Percentiles rank a stretch among this genome's conserved stretches.
These are phyloP conservation scores for Umbellularia californica DNA, from an alignment of 164 flowering plant genomes.

Conservation along the genomic window DNA sequence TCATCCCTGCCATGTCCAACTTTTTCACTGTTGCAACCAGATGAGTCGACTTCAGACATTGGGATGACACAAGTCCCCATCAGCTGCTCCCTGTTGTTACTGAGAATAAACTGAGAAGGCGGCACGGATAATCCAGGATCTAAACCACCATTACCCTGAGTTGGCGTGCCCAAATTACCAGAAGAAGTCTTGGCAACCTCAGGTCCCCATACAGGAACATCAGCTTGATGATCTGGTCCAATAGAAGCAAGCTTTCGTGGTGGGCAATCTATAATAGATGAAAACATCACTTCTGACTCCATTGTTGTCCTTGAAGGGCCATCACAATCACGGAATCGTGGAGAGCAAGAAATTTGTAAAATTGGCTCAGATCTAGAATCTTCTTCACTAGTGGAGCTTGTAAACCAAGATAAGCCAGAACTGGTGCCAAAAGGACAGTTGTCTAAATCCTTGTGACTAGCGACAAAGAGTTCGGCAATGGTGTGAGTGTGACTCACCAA, in stretches of 20 bases:
- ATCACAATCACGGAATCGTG: constrained; percentile 2
- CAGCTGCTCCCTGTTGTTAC: constrained; percentile 15
- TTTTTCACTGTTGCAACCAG: background rate
- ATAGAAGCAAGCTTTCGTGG: constrained; percentile 35
- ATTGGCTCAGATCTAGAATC: constrained; percentile 6
- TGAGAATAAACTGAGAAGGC: background rate
- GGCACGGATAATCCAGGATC: background rate
- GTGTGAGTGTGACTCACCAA: constrained; percentile 10
- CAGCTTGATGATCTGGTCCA: constrained; percentile 44
- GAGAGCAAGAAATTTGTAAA: background rate
- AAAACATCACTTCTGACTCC: constrained; percentile 20
- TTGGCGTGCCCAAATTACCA: background rate
- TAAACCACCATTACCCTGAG: background rate
- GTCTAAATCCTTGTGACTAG: background rate
- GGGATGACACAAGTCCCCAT: constrained; percentile 57
- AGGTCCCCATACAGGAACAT: constrained; percentile 37
- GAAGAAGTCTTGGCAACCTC: background rate
- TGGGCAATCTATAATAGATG: constrained; percentile 20
- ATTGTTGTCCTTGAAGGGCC: background rate
- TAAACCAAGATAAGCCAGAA: constrained; percentile 3
- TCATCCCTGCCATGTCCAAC: constrained; percentile 34
- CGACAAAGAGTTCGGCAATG: constrained; percentile 6
- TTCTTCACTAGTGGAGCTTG: constrained; percentile 1
- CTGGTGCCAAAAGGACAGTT: background rate
- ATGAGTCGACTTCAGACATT: constrained; percentile 30